A percentile compares a stretch with the other conserved stretches of the same genome.
phyloP scores from a whole-genome alignment of 2,329 filamentous ascomycete genomes.

The Alternaria consortialis region DNA sequence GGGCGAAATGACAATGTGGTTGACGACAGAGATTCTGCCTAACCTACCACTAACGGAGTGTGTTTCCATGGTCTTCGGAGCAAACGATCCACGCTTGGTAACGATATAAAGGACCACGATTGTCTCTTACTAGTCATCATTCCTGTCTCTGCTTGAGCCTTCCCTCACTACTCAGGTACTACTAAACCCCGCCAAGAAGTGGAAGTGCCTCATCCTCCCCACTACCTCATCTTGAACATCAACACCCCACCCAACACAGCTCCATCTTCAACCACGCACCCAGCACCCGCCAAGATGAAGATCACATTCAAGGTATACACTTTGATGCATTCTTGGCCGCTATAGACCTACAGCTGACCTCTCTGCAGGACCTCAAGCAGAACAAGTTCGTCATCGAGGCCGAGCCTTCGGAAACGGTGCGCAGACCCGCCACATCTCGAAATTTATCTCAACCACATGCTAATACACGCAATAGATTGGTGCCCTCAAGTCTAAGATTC shows the following conservation, averaged over 20 bases:
- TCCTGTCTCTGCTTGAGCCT: conserved; percentile 4
- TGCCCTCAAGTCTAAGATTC: conserved; percentile 90
- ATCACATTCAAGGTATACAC: conserved; percentile 72
- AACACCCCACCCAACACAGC: conserved; percentile 38
- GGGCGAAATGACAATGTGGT: neutral
- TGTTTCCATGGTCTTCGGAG: conserved; percentile 35
- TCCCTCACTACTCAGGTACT: conserved; percentile 10
- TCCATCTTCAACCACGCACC: conserved; percentile 27
- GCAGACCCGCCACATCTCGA: conserved; percentile 29
- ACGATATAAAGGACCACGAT: neutral
- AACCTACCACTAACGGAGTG: neutral
- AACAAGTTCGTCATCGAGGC: conserved; percentile 97
- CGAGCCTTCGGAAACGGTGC: conserved; percentile 89
- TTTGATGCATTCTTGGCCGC: conserved; percentile 20
- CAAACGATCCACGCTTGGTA: conserved; percentile 9
- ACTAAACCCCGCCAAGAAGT: conserved; percentile 15
- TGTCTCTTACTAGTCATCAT: neutral
- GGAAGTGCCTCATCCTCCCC: conserved; percentile 18
- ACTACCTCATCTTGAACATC: conserved; percentile 26
- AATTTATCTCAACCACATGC: conserved; percentile 19
- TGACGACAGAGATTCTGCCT: conserved; percentile 12
- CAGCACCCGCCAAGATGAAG: conserved; percentile 63
- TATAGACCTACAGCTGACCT: conserved; percentile 30
- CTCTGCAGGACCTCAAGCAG: conserved; percentile 88
- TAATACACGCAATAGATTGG: conserved; percentile 70